phyloP scores from a whole-genome alignment of 2,329 filamentous ascomycete species.

The Verruconis gallopava region DNA sequence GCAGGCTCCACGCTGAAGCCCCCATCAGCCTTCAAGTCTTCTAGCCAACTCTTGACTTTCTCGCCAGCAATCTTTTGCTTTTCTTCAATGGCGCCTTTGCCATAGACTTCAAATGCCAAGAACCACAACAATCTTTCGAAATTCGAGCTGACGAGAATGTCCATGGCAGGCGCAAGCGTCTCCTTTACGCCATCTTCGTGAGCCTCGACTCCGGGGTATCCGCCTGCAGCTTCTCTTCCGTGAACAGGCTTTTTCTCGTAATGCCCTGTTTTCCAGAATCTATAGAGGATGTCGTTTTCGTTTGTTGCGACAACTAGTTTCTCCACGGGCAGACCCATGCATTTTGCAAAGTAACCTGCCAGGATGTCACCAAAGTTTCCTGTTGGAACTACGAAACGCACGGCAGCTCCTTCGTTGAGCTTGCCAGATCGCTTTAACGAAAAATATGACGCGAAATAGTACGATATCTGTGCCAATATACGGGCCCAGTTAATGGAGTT shows the following conservation, averaged over 20 bases:
- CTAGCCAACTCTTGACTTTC: conserved; percentile 66
- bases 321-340: conserved; percentile 77
- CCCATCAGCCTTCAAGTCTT: conserved; percentile 65
- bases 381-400: conserved; percentile 82
- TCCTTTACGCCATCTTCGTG: conserved; percentile 69
- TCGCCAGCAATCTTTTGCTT: conserved; percentile 46
- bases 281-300: conserved; percentile 91
- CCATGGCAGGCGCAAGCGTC: conserved; percentile 91
- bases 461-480: conserved; percentile 91
- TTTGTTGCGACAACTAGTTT: conserved; percentile 91
- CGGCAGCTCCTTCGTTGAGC: conserved; percentile 41
- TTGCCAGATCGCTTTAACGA: conserved; percentile 51
- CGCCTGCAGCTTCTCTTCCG: conserved; percentile 43
- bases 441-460: conserved; percentile 96
- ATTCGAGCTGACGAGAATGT: conserved; percentile 91
- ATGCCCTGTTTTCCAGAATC: conserved; percentile 81
- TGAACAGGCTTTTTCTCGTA: conserved; percentile 74
- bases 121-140: conserved; percentile 96
- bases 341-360: conserved; percentile 80
- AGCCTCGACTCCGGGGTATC: conserved; percentile 42
- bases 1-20: conserved; percentile 70
- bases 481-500: conserved; percentile 95
- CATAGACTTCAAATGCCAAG: conserved; percentile 60
- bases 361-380: conserved; percentile 96
- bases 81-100: conserved; percentile 25